Evolutionary conservation across 345 rosid species (phyloP).

Genomic region (Dipteronia sinensis): DNA sequence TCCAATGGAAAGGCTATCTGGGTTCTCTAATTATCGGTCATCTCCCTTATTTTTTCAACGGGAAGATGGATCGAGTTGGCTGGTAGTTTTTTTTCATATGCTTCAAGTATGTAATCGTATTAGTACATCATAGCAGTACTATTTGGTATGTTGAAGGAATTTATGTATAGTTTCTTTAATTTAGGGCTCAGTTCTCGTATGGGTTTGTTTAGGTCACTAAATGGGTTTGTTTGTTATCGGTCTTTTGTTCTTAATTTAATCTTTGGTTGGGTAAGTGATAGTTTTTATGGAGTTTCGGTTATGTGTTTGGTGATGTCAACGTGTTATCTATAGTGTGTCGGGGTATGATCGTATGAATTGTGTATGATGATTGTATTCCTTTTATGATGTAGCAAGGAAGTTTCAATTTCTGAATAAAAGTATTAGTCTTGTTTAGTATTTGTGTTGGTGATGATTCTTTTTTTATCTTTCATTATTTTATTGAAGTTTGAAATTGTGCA

Average conservation of each 20-base stretch:
- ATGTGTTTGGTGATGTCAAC: no score
- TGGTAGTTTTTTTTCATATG: background rate
- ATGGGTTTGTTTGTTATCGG: background rate
- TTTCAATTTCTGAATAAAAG: background rate
- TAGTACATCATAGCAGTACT: background rate
- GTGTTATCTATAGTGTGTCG: background rate
- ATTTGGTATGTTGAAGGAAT: background rate
- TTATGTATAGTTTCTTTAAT: conserved; percentile 2
- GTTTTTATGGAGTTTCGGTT: background rate
- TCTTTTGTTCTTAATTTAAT: no score
- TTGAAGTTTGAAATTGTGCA: background rate
- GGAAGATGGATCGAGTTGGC: conserved; percentile 51
- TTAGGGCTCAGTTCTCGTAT: background rate
- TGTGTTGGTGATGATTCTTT: background rate
- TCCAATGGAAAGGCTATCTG: background rate
- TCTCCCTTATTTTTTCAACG: conserved; percentile 91
- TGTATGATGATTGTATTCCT: background rate
- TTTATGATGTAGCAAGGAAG: background rate
- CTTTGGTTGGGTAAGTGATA: background rate
- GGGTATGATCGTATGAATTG: background rate
- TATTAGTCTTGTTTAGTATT: background rate
- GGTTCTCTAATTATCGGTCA: conserved; percentile 27
- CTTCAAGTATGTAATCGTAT: background rate
- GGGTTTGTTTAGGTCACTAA: background rate
- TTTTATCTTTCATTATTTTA: no score